phyloP scores from a whole-genome alignment of 257 asterid genomes.

The Capsicum baccatum region DNA sequence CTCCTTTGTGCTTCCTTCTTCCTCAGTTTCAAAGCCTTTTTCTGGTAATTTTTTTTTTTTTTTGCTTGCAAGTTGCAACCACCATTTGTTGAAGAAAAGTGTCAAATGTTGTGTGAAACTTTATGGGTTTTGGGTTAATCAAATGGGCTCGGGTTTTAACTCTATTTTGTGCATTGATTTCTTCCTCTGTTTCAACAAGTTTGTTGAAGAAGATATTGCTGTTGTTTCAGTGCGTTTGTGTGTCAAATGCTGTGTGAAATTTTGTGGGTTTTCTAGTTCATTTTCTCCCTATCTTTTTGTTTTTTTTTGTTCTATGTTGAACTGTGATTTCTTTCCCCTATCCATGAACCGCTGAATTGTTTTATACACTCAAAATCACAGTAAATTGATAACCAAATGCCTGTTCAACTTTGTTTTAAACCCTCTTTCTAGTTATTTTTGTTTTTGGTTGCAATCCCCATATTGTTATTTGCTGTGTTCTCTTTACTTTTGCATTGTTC shows the following conservation, averaged over 20 bases:
- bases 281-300: no score
- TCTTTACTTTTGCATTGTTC: no score
- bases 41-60: not conserved
- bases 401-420: not conserved
- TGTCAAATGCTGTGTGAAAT: no score
- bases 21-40: no score
- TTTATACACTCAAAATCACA: not conserved
- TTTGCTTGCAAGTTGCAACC: not conserved
- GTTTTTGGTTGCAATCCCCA: not conserved
- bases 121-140: no score
- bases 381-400: not conserved
- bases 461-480: not conserved
- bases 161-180: no score
- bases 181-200: no score
- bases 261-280: no score
- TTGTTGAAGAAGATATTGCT: no score
- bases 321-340: not conserved
- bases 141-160: no score
- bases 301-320: no score
- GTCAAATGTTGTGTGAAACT: not conserved
- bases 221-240: no score
- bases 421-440: not conserved
- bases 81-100: not conserved
- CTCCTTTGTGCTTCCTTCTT: not conserved
- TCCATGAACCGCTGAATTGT: not conserved